Conservation (phyloP, 2,329 filamentous ascomycete species). For the Pseudovirgaria hyperparasitica region DNA sequence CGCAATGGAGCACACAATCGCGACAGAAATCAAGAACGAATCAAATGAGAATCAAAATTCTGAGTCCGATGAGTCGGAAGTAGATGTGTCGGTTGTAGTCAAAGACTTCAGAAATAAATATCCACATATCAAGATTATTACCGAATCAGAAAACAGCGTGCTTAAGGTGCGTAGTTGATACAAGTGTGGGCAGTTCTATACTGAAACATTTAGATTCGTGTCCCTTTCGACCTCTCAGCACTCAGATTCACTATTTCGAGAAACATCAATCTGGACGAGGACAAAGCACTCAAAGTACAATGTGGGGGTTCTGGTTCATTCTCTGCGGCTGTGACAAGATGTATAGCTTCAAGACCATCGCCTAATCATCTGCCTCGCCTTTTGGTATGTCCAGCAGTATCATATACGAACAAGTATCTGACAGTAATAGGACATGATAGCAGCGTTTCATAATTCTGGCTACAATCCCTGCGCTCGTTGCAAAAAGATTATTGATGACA, state of each 20-base stretch:
- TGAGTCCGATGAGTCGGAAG: conserved; percentile 11
- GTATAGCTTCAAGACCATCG: conserved; percentile 18
- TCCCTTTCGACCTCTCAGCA: conserved; percentile 12
- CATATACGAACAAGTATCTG: conserved; percentile 5
- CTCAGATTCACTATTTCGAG: conserved; percentile 17
- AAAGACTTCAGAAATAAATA: conserved; percentile 13
- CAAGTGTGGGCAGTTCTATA: neutral
- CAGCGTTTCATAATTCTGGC: conserved; percentile 22
- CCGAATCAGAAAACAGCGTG: conserved; percentile 14
- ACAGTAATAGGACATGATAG: conserved; percentile 23
- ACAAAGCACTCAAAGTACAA: conserved; percentile 15
- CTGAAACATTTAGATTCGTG: conserved; percentile 12
- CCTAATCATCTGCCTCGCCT: conserved; percentile 18
- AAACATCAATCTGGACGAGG: conserved; percentile 14
- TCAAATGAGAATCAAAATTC: conserved; percentile 7
- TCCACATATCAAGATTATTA: conserved; percentile 13
- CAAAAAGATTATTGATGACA: conserved; percentile 14
- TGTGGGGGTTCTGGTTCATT: conserved; percentile 17
- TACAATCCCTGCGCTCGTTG: conserved; percentile 20
- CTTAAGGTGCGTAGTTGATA: conserved; percentile 10
- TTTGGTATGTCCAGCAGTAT: conserved; percentile 13
- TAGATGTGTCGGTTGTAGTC: conserved; percentile 12
- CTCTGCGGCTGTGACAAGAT: conserved; percentile 18
- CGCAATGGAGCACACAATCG: conserved; percentile 8
- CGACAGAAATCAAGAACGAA: conserved; percentile 5